phyloP scores from a whole-genome alignment of 768 basidiomycete species.

The Termitomyces eurrhizus region DNA sequence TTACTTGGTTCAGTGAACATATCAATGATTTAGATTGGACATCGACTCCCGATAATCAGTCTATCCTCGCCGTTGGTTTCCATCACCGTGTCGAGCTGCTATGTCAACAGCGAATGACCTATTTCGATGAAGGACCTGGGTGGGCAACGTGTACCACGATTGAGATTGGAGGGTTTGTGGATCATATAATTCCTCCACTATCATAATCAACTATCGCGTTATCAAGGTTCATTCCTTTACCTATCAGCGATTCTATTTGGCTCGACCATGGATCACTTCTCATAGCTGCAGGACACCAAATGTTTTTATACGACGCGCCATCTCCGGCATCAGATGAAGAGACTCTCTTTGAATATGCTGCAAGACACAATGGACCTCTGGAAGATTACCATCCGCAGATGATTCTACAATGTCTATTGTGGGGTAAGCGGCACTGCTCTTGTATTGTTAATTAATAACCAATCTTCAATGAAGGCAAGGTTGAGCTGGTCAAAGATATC shows the following conservation, averaged over 20 bases:
- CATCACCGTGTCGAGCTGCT: conserved; percentile 74
- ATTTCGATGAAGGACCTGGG: conserved; percentile 77
- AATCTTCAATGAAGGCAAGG: conserved; percentile 53
- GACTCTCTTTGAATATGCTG: conserved; percentile 80
- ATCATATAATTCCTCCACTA: neutral
- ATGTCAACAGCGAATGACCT: conserved; percentile 91
- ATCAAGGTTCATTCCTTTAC: conserved; percentile 68
- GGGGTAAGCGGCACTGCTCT: conserved; percentile 52
- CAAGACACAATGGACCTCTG: conserved; percentile 79
- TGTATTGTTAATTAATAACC: neutral
- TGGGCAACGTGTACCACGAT: conserved; percentile 74
- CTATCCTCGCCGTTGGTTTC: conserved; percentile 89
- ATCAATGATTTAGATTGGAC: conserved; percentile 92
- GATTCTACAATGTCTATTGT: conserved; percentile 85
- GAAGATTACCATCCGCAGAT: conserved; percentile 93
- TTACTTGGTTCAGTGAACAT: conserved; percentile 35
- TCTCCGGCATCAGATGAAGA: conserved; percentile 24
- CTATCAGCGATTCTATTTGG: conserved; percentile 92
- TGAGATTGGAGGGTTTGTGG: conserved; percentile 63
- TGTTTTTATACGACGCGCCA: conserved; percentile 71
- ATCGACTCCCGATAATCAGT: conserved; percentile 84
- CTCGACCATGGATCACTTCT: conserved; percentile 78
- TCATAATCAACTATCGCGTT: conserved; percentile 3
- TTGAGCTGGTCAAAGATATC: conserved; percentile 80
- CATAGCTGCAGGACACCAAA: conserved; percentile 77